phyloP scores from a whole-genome alignment of 2,329 filamentous ascomycete species.

The Hymenoscyphus fraxineus region DNA sequence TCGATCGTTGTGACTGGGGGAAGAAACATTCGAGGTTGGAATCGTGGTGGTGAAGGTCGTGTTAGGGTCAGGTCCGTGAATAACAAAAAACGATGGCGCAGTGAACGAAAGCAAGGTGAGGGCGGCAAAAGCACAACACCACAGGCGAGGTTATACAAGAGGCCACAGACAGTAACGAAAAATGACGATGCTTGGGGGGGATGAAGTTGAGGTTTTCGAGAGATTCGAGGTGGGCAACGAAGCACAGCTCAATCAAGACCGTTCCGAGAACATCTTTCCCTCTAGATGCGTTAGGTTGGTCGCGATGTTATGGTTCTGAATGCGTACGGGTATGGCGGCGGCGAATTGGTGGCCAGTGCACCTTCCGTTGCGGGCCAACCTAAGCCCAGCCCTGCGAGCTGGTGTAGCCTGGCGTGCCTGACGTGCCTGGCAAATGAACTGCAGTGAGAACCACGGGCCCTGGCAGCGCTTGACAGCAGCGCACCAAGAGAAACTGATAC shows the following conservation, averaged over 20 bases:
- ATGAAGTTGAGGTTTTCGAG: not conserved
- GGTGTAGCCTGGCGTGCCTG: no score
- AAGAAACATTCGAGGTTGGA: conserved; percentile 8
- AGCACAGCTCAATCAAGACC: not conserved
- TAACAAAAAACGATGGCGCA: conserved; percentile 11
- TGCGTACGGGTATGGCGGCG: conserved; percentile 9
- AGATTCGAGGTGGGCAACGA: not conserved
- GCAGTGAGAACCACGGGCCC: not conserved
- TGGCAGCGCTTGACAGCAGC: not conserved
- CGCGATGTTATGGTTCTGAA: conserved; percentile 31
- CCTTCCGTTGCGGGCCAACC: not conserved
- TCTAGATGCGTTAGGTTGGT: conserved; percentile 4
- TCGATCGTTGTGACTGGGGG: not conserved
- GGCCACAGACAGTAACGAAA: not conserved
- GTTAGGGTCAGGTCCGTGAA: not conserved
- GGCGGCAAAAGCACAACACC: not conserved
- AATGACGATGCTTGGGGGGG: not conserved
- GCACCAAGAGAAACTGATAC: not conserved
- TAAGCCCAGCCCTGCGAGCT: not conserved
- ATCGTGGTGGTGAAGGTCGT: not conserved
- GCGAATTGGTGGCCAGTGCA: conserved; percentile 9
- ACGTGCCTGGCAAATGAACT: no score
- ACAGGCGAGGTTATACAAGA: not conserved
- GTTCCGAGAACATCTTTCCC: not conserved
- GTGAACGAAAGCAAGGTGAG: conserved; percentile 8